phyloP scores from a whole-genome alignment of 1,284 basidiomycete genomes.

The Cerioporus squamosus region DNA sequence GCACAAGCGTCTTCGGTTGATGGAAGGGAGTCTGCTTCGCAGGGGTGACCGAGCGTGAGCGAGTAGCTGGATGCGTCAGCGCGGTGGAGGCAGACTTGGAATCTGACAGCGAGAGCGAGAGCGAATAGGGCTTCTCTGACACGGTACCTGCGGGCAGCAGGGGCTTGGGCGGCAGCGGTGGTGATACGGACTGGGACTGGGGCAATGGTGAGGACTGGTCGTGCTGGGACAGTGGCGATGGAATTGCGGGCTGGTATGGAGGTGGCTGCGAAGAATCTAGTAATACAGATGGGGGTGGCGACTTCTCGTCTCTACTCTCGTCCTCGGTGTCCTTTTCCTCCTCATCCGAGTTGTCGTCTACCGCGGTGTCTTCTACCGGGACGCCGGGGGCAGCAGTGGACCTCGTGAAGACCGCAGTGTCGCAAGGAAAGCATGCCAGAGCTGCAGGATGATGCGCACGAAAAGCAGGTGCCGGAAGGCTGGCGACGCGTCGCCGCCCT shows the following conservation, averaged over 20 bases:
- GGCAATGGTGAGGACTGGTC: slow-evolving; percentile 10
- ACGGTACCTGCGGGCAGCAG: slow-evolving; percentile 9
- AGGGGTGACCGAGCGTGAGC: slow-evolving; percentile 53
- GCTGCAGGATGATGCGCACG: slow-evolving; percentile 51
- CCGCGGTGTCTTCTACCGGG: slow-evolving; percentile 23
- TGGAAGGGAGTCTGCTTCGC: slow-evolving; percentile 73
- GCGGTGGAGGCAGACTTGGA: slow-evolving; percentile 15
- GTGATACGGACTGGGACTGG: slow-evolving; percentile 24
- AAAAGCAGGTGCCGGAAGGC: slow-evolving; percentile 53
- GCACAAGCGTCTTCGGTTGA: slow-evolving; percentile 88
- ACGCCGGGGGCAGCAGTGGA: slow-evolving; percentile 8
- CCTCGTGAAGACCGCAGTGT: slow-evolving; percentile 48
- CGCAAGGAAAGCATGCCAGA: slow-evolving; percentile 56
- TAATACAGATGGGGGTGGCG: slow-evolving; percentile 25
- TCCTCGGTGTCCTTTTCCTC: slow-evolving; percentile 47
- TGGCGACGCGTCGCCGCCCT: slow-evolving; percentile 28
- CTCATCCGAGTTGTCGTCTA: slow-evolving; percentile 35
- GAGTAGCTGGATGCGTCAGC: slow-evolving; percentile 24
- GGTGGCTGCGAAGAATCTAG: slow-evolving; percentile 30
- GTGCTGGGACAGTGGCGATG: slow-evolving; percentile 25
- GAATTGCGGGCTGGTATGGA: slow-evolving; percentile 27
- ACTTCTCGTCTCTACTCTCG: slow-evolving; percentile 42
- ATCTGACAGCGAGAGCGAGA: not conserved
- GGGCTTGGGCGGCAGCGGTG: not conserved
- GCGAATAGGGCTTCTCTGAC: not conserved